These are phyloP conservation scores for Voacanga thouarsii DNA, from an alignment of 257 asterid species.

Conservation along the genomic window DNA sequence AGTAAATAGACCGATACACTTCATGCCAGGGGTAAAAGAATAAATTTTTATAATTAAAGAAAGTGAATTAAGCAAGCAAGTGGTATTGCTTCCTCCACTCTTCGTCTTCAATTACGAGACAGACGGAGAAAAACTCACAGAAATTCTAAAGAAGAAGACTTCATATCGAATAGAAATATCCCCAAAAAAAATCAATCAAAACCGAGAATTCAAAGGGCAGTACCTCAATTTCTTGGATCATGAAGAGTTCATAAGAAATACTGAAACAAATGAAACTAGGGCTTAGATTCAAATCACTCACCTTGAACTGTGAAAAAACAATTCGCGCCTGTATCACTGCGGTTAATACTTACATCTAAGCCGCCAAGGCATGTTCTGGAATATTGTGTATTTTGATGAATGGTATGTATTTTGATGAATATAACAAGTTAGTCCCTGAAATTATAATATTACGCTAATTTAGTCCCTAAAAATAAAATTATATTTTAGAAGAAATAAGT, in stretches of 20 bases:
- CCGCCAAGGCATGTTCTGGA: too few relatives aligned
- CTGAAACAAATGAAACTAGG: background rate
- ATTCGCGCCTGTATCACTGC: background rate
- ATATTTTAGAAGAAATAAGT: too few relatives aligned
- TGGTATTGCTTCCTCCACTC: background rate
- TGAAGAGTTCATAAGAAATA: background rate
- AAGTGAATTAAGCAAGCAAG: background rate
- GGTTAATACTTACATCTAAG: too few relatives aligned
- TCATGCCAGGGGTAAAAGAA: background rate
- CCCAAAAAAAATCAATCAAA: background rate
- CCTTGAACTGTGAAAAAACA: background rate
- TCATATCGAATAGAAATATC: too few relatives aligned
- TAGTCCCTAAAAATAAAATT: too few relatives aligned
- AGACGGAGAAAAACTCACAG: background rate
- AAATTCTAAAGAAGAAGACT: too few relatives aligned
- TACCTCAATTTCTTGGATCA: background rate
- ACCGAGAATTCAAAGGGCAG: background rate
- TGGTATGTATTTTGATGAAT: too few relatives aligned
- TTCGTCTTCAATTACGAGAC: background rate
- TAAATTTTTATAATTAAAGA: background rate
- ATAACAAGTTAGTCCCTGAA: too few relatives aligned
- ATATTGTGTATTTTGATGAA: too few relatives aligned
- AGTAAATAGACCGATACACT: background rate
- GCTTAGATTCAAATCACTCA: background rate
- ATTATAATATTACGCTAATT: too few relatives aligned